These are phyloP conservation scores for Pseudogymnoascus sp. DNA, from an alignment of 2,329 filamentous ascomycete genomes.

Conservation along the genomic window DNA sequence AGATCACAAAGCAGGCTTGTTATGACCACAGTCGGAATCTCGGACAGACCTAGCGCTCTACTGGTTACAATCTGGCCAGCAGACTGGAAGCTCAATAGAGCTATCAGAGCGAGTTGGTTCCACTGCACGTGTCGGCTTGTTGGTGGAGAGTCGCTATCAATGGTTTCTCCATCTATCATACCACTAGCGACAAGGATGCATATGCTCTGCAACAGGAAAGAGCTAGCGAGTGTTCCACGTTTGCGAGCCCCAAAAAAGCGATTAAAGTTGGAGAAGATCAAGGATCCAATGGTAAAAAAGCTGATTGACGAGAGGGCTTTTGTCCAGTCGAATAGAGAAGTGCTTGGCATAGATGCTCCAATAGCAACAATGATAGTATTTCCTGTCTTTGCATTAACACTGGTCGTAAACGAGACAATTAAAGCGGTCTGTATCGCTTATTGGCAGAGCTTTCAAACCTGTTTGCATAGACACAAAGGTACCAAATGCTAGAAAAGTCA, in stretches of 20 bases:
- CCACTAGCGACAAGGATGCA: conserved; percentile 46
- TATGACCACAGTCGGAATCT: conserved; percentile 69
- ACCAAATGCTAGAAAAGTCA: conserved; percentile 39
- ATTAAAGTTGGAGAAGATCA: conserved; percentile 35
- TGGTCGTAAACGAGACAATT: not conserved
- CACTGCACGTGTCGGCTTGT: conserved; percentile 35
- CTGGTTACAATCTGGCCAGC: conserved; percentile 73
- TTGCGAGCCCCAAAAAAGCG: conserved; percentile 31
- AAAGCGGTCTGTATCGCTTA: too few relatives aligned
- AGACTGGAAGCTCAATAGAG: conserved; percentile 59
- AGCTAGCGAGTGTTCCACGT: conserved; percentile 37
- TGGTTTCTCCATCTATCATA: conserved; percentile 37
- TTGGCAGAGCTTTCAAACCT: conserved; percentile 26
- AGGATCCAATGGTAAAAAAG: conserved; percentile 50
- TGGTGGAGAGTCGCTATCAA: conserved; percentile 17
- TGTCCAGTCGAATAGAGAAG: conserved; percentile 46
- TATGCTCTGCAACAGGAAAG: conserved; percentile 45
- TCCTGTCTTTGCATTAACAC: conserved; percentile 30
- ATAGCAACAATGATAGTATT: conserved; percentile 59
- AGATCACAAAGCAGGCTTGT: conserved; percentile 78
- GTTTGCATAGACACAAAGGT: conserved; percentile 48
- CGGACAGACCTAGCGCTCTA: conserved; percentile 60
- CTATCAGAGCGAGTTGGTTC: conserved; percentile 38
- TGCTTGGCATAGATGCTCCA: conserved; percentile 46
- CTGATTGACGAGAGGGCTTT: conserved; percentile 45